Conservation (phyloP, 495 filamentous ascomycete species). For the Pseudomonodictys pantanalensis region DNA sequence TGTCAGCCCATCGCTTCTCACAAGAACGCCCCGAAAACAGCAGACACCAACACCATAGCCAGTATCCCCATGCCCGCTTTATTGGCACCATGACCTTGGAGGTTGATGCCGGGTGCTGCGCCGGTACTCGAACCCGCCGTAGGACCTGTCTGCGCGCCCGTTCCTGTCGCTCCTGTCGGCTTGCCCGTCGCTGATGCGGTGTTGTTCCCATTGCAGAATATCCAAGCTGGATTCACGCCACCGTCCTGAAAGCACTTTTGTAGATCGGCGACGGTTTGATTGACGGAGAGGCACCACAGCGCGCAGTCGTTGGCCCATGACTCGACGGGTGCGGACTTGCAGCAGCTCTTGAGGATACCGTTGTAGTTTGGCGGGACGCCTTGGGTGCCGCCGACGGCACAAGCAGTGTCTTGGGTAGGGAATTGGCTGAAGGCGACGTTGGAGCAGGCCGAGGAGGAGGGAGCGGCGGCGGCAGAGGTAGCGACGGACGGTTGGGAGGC, state of each 20-base stretch:
- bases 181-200: slow-evolving; percentile 14
- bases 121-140: neutral
- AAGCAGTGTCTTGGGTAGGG: slow-evolving; percentile 12
- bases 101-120: neutral
- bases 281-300: slow-evolving; percentile 16
- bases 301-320: slow-evolving; percentile 12
- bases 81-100: neutral
- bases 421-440: no score
- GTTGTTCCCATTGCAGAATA: slow-evolving; percentile 9
- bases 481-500: no score
- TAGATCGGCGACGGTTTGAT: slow-evolving; percentile 16
- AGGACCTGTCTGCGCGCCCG: neutral
- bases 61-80: slow-evolving; percentile 21
- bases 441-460: no score
- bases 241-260: slow-evolving; percentile 9
- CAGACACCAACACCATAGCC: slow-evolving; percentile 15
- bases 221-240: neutral
- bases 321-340: slow-evolving; percentile 23
- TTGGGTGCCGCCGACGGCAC: slow-evolving; percentile 9
- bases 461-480: no score
- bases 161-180: neutral
- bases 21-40: slow-evolving; percentile 4
- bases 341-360: slow-evolving; percentile 13
- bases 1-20: no score
- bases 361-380: slow-evolving; percentile 20